phyloP scores from a whole-genome alignment of 1,284 basidiomycete genomes.

The Mycena citricolor region DNA sequence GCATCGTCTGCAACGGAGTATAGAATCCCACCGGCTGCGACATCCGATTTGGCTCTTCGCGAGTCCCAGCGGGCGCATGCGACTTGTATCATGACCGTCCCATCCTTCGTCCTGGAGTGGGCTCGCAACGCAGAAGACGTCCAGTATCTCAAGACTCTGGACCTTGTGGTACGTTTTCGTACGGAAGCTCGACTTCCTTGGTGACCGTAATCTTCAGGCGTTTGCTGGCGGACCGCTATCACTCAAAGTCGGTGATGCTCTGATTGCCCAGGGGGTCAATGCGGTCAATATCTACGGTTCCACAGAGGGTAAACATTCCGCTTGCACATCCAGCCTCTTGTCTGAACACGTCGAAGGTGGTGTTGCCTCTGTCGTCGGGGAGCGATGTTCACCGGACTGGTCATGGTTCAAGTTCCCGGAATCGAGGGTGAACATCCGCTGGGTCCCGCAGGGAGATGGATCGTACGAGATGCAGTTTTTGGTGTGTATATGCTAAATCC shows the following conservation, averaged over 20 bases:
- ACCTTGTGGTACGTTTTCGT: conserved; percentile 12
- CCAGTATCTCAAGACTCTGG: conserved; percentile 12
- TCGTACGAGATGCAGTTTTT: conserved; percentile 40
- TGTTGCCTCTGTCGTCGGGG: no score
- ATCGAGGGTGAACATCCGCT: conserved; percentile 27
- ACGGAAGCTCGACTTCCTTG: background rate
- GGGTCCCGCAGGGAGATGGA: conserved; percentile 40
- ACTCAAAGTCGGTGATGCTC: conserved; percentile 18
- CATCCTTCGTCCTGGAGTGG: conserved; percentile 31
- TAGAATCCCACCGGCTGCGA: no score
- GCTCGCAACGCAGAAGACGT: conserved; percentile 11
- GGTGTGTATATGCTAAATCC: conserved; percentile 28
- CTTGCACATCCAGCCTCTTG: conserved; percentile 8
- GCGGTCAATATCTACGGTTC: conserved; percentile 23
- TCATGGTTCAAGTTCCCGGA: conserved; percentile 29
- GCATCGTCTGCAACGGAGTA: no score
- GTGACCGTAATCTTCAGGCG: conserved; percentile 8
- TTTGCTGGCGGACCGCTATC: conserved; percentile 26
- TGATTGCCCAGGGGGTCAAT: conserved; percentile 22
- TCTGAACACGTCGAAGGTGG: conserved; percentile 9
- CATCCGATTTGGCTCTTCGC: background rate
- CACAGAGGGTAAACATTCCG: conserved; percentile 28
- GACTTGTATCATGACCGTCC: conserved; percentile 24
- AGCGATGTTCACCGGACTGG: conserved; percentile 27
- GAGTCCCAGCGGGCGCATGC: background rate